phyloP scores from a whole-genome alignment of 148 eudicot genomes.

The Fagopyrum tataricum region DNA sequence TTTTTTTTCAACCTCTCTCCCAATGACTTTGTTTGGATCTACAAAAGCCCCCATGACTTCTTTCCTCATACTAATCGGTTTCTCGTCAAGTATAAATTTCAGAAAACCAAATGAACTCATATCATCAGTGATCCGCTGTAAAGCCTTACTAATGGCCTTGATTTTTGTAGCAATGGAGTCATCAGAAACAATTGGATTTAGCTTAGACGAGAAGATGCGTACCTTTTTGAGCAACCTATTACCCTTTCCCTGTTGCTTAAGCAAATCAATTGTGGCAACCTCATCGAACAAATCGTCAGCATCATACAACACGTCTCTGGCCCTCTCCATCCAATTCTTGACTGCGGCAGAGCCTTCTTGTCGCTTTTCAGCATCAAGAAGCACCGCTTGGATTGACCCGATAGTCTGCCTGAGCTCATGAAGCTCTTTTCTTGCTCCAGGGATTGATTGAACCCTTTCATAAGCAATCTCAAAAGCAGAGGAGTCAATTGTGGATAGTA shows the following conservation, averaged over 20 bases:
- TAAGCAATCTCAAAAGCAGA: neutral
- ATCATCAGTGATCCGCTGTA: neutral
- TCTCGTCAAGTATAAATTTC: neutral
- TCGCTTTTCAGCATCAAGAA: conserved; percentile 20
- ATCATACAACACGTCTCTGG: neutral
- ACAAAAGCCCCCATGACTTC: neutral
- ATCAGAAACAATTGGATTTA: neutral
- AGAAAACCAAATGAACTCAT: neutral
- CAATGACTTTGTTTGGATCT: conserved; percentile 7
- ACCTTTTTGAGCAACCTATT: neutral
- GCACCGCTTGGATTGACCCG: conserved; percentile 11
- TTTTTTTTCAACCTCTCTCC: conserved; percentile 18
- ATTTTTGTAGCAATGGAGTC: neutral
- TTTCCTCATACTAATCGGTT: neutral
- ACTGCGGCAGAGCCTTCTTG: neutral
- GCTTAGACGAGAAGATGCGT: neutral
- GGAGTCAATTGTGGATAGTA: neutral
- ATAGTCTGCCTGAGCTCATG: conserved; percentile 17
- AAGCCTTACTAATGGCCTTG: neutral
- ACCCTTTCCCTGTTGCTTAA: neutral
- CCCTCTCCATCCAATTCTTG: conserved; percentile 12
- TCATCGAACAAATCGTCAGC: conserved; percentile 18
- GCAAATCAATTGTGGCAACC: neutral
- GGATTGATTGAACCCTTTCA: neutral
- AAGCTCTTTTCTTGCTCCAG: conserved; percentile 10